Evolutionary conservation across 1,284 basidiomycete genomes (phyloP), one percentile per base, ranked within the genome.

Genomic region (Cystobasidium pallidum): DNA sequence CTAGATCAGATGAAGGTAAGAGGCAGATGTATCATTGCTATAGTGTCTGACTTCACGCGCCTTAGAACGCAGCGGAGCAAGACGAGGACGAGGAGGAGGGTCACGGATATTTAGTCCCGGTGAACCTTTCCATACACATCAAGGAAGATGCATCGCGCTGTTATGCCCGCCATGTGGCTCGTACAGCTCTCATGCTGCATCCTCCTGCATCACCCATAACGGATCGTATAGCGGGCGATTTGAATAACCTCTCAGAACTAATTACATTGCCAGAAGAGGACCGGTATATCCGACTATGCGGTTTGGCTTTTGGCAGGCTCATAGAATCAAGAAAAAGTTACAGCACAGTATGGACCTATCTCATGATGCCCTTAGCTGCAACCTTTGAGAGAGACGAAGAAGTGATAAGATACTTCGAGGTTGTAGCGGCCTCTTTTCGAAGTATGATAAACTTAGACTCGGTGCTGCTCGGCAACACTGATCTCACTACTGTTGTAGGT

Each of bases 91-190:
- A 61, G 21, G 43, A 61, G 1, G 58, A 61, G 39, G 3, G 21
- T 45, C 39, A 26, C 10, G 58, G 58, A 13, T 61, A 61, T n/a
- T 43, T 61, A 28, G 39, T 61, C 3, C 58, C 58, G 3, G 36
- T 61, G 13, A 47, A 47, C 32, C 36, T 61, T 8, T 21, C n/a
- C 10, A 13, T 21, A 0, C 58, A 61, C 21, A 61, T 61, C 58
- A 26, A 47, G 21, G 58, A 61, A 43, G 58, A 61, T 43, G 58
- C 58, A 1, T 43, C 58, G 15, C 58, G 58, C 21, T 61, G 58
- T 45, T 61, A 61, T 43, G 58, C 58, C 34, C 15, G 58, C 15
- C 58, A 61, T 26, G 58, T 61, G 39, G 58, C 43, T 43, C 58
- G 58, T 32, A 39, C 58, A 17, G 58, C 58, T n/a, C 43, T 47